Conservation (phyloP, 257 asterid species). For the Lycium ferocissimum region DNA sequence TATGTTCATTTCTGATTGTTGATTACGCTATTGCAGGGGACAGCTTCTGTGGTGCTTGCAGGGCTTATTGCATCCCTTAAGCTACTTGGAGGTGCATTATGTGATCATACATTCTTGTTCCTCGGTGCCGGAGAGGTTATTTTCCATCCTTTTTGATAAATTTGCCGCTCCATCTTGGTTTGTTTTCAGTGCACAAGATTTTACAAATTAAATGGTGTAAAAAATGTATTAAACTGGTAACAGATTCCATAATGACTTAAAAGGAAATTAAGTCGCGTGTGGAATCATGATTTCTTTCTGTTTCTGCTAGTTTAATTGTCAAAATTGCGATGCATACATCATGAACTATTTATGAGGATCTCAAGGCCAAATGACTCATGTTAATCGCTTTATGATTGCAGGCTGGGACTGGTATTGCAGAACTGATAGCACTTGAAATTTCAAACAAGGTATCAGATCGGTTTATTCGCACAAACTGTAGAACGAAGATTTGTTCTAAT, state of each 20-base stretch:
- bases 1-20: not conserved
- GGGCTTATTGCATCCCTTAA: constrained; percentile 84
- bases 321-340: not conserved
- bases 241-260: not conserved
- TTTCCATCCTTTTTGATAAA: not conserved
- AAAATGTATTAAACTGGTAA: not conserved
- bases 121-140: constrained; percentile 98
- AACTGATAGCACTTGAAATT: constrained; percentile 95
- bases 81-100: constrained; percentile 82
- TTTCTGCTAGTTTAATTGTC: not conserved
- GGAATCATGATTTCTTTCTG: not conserved
- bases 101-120: constrained; percentile 86
- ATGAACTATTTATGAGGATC: not conserved
- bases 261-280: not conserved
- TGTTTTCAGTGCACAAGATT: not conserved
- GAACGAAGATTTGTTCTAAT: not conserved
- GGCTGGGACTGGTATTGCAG: constrained; percentile 99
- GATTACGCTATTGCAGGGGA: constrained; percentile 61
- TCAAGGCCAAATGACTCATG: not conserved
- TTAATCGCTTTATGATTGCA: constrained; percentile 47
- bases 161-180: not conserved
- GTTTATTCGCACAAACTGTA: not conserved
- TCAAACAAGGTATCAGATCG: constrained; percentile 68
- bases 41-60: constrained; percentile 95
- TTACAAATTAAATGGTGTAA: constrained; percentile 12